Percentiles rank a stretch among this genome's conserved stretches.
Conservation (phyloP, 1,284 basidiomycete genomes). For the Dichomitus squalens region DNA sequence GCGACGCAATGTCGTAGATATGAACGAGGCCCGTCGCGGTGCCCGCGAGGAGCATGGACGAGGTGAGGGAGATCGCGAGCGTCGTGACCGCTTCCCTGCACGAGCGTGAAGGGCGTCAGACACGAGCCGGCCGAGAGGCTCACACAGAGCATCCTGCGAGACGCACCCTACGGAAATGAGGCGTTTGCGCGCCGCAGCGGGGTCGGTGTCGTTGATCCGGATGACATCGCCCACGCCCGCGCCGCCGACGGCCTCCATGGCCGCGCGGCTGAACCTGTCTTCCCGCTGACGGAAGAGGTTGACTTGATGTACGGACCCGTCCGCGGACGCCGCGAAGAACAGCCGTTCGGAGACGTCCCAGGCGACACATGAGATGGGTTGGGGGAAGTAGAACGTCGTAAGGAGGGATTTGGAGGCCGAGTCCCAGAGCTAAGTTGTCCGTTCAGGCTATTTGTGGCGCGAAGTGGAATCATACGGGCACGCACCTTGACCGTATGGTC, state of each 20-base stretch:
- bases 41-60: slow-evolving; percentile 75
- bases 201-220: slow-evolving; percentile 57
- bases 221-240: slow-evolving; percentile 71
- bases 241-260: slow-evolving; percentile 76
- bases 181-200: slow-evolving; percentile 50
- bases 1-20: slow-evolving; percentile 86
- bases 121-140: not conserved
- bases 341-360: slow-evolving; percentile 87
- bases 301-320: slow-evolving; percentile 78
- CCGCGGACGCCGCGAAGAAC: slow-evolving; percentile 80
- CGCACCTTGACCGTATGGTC: slow-evolving; percentile 92
- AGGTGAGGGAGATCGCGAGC: slow-evolving; percentile 75
- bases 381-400: slow-evolving; percentile 86
- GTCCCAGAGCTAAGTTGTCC: slow-evolving; percentile 73
- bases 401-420: slow-evolving; percentile 74
- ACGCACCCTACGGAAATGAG: slow-evolving; percentile 65
- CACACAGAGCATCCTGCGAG: not conserved
- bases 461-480: not conserved
- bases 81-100: slow-evolving; percentile 66
- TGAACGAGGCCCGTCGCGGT: slow-evolving; percentile 77
- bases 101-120: not conserved
- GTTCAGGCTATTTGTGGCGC: slow-evolving; percentile 5
- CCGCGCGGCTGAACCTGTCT: slow-evolving; percentile 46
- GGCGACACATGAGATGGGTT: slow-evolving; percentile 66
- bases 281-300: slow-evolving; percentile 74